A percentile compares a stretch with the other conserved stretches of the same genome.
Evolutionary conservation across 1,139 yeast species (phyloP).

Genomic region (Candida sp.): DNA sequence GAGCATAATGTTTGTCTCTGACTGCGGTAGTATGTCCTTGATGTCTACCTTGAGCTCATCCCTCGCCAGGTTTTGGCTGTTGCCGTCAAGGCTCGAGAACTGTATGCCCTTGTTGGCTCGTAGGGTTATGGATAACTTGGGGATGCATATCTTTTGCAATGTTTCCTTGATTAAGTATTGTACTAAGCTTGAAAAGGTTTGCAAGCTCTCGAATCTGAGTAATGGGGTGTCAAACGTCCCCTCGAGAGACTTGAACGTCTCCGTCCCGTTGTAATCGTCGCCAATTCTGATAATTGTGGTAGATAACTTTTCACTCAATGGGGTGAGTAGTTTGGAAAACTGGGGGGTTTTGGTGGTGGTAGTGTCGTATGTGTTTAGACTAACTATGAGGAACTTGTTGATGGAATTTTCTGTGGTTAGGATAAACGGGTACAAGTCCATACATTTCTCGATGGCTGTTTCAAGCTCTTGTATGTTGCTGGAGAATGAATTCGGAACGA

Average conservation of each 20-base stretch:
- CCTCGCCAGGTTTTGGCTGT: conserved; percentile 21
- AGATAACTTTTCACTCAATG: conserved; percentile 21
- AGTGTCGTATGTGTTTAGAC: conserved; percentile 11
- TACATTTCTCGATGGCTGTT: conserved; percentile 32
- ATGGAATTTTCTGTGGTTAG: conserved; percentile 20
- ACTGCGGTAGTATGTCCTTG: conserved; percentile 18
- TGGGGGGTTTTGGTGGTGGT: conserved; percentile 5
- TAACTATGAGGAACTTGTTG: conserved; percentile 32
- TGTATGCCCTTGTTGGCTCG: conserved; percentile 4
- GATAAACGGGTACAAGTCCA: conserved; percentile 34
- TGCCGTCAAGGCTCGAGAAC: conserved; percentile 23
- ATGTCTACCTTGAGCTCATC: conserved; percentile 12
- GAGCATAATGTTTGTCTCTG: conserved; percentile 21
- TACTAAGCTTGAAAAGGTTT: conserved; percentile 16
- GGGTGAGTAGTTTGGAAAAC: conserved; percentile 13
- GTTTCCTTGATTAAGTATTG: conserved; percentile 2
- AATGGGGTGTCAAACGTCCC: conserved; percentile 18
- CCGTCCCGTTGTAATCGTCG: neutral
- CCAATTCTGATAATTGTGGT: conserved; percentile 32
- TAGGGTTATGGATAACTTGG: conserved; percentile 12
- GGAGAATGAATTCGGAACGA: conserved; percentile 27
- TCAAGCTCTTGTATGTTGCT: conserved; percentile 29
- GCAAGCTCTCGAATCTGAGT: conserved; percentile 22
- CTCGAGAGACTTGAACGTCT: neutral
- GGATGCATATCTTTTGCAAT: conserved; percentile 13